Evolutionary conservation across 164 flowering plant genomes (phyloP), one percentile per base, ranked within the genome.

Genomic region (Houttuynia cordata): DNA sequence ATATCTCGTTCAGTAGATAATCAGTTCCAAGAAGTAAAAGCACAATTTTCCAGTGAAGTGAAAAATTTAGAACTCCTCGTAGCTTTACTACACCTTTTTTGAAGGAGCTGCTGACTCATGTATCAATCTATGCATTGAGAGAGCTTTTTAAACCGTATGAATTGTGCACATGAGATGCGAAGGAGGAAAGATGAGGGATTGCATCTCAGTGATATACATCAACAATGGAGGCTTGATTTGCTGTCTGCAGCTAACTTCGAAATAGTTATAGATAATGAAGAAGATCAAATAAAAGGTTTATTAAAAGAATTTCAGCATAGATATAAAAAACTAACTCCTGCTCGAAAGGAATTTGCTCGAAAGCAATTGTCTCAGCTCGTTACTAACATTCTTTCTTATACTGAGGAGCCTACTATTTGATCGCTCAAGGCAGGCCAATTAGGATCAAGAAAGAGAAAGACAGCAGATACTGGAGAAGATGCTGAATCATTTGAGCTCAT

Each of bases 11-110:
- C 55, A 7, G 53, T 56, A 37, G 66, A 63, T 1, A 63, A 40
- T 24, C 59, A 63, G 24, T 63, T 63, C 56, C 59, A 63, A 24
- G 59, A 63, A 42, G 24, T 56, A 30, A 54, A 54, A 63, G 42
- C 49, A n/a, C 61, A 50, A 23, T 51, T 51, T 39, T 61, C 63
- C 15, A 17, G 17, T 10, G n/a, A n/a, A n/a, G n/a, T n/a, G 63
- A 61, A 61, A 61, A 51, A 24, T n/a, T 50, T 14, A 49, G 51
- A 17, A 52, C 37, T 51, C 68, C 62, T 20, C 62, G 37, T 19
- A 53, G 14, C 51, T 65, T 37, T 37, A 15, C 47, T 8, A 51
- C 52, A 34, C 57, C 56, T 39, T 65, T 58, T 17, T 65, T 65
- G 22, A 18, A 23, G 3, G 62, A 65, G 24, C 57, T 65, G 18